A percentile compares a stretch with the other conserved stretches of the same genome.
Conservation (phyloP, 257 asterid species). For the Lithospermum erythrorhizon region DNA sequence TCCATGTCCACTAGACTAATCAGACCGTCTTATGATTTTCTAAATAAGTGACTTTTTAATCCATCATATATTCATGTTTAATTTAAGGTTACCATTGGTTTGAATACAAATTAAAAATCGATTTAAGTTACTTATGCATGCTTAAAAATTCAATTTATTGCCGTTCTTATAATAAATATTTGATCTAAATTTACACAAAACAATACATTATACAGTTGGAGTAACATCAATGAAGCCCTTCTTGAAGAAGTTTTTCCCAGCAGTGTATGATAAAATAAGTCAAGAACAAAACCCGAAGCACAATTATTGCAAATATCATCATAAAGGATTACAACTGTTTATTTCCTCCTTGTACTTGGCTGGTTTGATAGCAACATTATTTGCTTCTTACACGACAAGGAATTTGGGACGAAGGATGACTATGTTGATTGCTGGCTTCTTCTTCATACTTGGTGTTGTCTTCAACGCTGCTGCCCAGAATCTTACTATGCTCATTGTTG, state of each 20-base stretch:
- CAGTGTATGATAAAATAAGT: constrained; percentile 31
- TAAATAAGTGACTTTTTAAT: too few relatives aligned
- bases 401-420: constrained; percentile 32
- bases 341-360: constrained; percentile 48
- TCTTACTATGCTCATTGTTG: constrained; percentile 29
- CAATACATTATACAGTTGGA: constrained; percentile 28
- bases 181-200: too few relatives aligned
- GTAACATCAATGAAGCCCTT: constrained; percentile 54
- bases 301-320: constrained; percentile 46
- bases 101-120: too few relatives aligned
- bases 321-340: constrained; percentile 36
- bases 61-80: too few relatives aligned
- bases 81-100: too few relatives aligned
- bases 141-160: too few relatives aligned
- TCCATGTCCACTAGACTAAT: too few relatives aligned
- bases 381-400: constrained; percentile 27
- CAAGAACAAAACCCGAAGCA: constrained; percentile 19
- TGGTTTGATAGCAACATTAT: constrained; percentile 32
- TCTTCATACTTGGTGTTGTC: constrained; percentile 34
- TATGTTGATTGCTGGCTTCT: constrained; percentile 29
- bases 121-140: too few relatives aligned
- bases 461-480: constrained; percentile 19
- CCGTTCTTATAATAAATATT: too few relatives aligned
- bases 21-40: too few relatives aligned
- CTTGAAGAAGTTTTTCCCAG: constrained; percentile 30